Evolutionary conservation across 257 asterid species (phyloP), one percentile per base, ranked within the genome.

Genomic region (Capsicum pubescens): DNA sequence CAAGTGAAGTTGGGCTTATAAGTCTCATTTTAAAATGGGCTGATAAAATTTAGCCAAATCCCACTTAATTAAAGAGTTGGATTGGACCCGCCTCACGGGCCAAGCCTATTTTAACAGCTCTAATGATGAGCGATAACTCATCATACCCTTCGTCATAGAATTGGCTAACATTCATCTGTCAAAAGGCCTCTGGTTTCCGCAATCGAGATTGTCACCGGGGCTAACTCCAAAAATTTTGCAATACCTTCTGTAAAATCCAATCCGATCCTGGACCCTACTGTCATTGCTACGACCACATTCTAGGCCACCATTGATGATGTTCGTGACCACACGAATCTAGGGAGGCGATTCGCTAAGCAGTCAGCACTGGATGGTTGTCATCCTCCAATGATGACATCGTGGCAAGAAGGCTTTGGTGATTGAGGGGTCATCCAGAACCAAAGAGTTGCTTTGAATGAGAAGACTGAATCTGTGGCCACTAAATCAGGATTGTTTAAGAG

Each of bases 391-490:
- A 89, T 85, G 54, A 85, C 90, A 16, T 89, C 87, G 50, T 87
- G 91, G 82, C 86, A 56, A 1, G 91, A 87, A 0, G 90, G 91
- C 59, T 87, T 89, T 44, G 84, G 83, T 14, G 80, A 26, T 57
- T 89, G 91, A 3, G 88, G 86, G 5, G 91, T 87, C 90, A 83
- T 85, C 90, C 91, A 89, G 26, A 89, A 87, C 91, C 91, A 89
- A 0, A 89, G 0, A 5, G 88, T 88, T 2, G 91, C 66, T 80
- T 86, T 86, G 83, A 88, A 88, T 12, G 91, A 83, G 61, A 86
- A 79, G 21, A 70, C 78, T 0, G 88, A 9, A 3, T 89, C 84
- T 3, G 21, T 87, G 6, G 88, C 87, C 0, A 85, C 90, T 16
- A 81, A 42, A 55, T 89, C 90, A 0, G 91, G 91, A n/a, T 89